Conservation (phyloP, 805 yeast species). For the Ogataea thermomethanolica region DNA sequence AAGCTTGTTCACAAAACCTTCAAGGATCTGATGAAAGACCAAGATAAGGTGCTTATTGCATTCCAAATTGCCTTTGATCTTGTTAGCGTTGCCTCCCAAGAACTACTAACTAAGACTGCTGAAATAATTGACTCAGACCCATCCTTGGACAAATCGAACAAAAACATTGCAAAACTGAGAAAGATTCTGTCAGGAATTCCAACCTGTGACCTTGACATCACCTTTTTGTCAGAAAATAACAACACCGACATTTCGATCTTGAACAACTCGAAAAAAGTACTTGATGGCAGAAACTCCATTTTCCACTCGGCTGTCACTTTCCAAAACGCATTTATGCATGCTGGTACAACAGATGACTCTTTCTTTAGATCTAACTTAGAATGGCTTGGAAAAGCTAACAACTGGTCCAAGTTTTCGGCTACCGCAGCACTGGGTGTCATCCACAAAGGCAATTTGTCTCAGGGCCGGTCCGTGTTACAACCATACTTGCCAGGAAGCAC, state of each 20-base stretch:
- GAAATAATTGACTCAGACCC: constrained; percentile 35
- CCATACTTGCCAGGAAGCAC: constrained; percentile 86
- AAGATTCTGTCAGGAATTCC: constrained; percentile 87
- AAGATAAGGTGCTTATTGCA: constrained; percentile 54
- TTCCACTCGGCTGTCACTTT: constrained; percentile 96
- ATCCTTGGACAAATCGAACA: constrained; percentile 24
- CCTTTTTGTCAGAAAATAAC: constrained; percentile 82
- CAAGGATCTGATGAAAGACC: constrained; percentile 46
- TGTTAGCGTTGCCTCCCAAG: constrained; percentile 89
- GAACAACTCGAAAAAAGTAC: constrained; percentile 70
- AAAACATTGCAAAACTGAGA: constrained; percentile 45
- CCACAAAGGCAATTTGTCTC: constrained; percentile 90
- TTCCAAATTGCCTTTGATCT: constrained; percentile 95
- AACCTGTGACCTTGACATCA: constrained; percentile 86
- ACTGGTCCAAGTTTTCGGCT: constrained; percentile 97
- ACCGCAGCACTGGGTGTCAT: constrained; percentile 98
- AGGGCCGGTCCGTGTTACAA: constrained; percentile 79
- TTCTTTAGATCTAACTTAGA: constrained; percentile 88
- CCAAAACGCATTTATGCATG: constrained; percentile 90
- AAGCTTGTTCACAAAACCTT: constrained; percentile 67
- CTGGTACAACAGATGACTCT: constrained; percentile 93
- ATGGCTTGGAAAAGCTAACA: constrained; percentile 96
- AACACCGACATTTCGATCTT: constrained; percentile 81
- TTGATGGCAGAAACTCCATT: constrained; percentile 90
- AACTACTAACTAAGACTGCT: constrained; percentile 60